Evolutionary conservation across 192 early-diverging fungal genomes (phyloP), one percentile per base, ranked within the genome.

Genomic region (Backusella tarrabulga): DNA sequence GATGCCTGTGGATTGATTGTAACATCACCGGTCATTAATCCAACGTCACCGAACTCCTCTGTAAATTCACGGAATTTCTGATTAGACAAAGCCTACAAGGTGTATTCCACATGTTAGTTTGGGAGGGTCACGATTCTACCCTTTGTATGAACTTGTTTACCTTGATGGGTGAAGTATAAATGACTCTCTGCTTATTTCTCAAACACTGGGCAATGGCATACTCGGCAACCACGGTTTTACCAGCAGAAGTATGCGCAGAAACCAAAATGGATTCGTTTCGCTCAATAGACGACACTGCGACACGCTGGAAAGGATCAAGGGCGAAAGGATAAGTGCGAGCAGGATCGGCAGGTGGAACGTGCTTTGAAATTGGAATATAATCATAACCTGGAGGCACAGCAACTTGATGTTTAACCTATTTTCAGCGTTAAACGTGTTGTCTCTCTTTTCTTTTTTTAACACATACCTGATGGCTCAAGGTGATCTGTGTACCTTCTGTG

Each of bases 201-300:
- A 98, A 80, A 78, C 91, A 88, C 44, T 93, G 93, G 0, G 97
- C 97, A 80, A 99, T 99, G 0, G 97, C 97, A 83, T 98, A 99
- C 80, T 99, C 97, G n/a, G 97, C 97, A 34, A 99, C 95, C 3
- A 99, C 97, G 0, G 97, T 99, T 81, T 99, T 99, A 73, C 97
- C 97, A 17, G 97, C 97, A 46, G 94, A 95, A 1, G 97, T 99
- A 71, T 99, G 97, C 0, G 97, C 97, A 56, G 94, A 91, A 1
- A 99, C 97, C 42, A 99, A 82, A n/a, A 99, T 97, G 3, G 94
- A 96, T 81, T 99, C 97, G 46, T 91, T 88, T 77, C 95, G 87
- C 77, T 98, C 88, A 68, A 99, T 99, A 67, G 92, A 95, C 80
- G 89, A 85, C 29, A 98, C 92, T 3, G 97, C 89, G 19, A 93